Evolutionary conservation across 148 eudicot genomes (phyloP).

Genomic region (Fagopyrum tataricum): DNA sequence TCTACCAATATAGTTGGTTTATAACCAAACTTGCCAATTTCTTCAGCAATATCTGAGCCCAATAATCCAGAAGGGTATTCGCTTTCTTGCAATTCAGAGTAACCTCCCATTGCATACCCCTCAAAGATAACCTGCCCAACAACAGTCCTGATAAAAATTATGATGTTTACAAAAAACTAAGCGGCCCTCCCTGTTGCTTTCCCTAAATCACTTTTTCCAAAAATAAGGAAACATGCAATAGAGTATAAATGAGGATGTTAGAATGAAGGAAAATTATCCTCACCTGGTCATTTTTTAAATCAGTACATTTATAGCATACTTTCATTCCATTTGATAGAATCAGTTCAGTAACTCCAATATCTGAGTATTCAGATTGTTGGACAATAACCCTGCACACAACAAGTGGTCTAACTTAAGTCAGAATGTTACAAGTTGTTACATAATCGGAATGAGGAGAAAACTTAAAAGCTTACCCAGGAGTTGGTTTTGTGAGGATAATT

Average conservation of each 20-base stretch:
- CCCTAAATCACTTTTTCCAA: neutral
- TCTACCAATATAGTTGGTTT: slow-evolving; percentile 68
- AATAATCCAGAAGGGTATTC: slow-evolving; percentile 65
- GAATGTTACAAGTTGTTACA: neutral
- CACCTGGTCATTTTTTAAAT: slow-evolving; percentile 84
- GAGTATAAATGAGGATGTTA: neutral
- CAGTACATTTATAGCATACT: slow-evolving; percentile 78
- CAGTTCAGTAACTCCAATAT: slow-evolving; percentile 63
- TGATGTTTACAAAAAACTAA: neutral
- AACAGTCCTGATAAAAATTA: neutral
- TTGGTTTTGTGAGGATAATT: neutral
- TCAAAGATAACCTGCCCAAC: slow-evolving; percentile 62
- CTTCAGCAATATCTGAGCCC: slow-evolving; percentile 72
- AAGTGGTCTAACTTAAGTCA: neutral
- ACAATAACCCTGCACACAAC: slow-evolving; percentile 30
- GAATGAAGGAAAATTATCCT: neutral
- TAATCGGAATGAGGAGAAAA: neutral
- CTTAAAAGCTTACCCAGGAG: neutral
- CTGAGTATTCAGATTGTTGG: slow-evolving; percentile 40
- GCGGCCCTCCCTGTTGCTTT: neutral
- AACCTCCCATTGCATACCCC: slow-evolving; percentile 83
- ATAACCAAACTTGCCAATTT: slow-evolving; percentile 81
- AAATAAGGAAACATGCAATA: neutral
- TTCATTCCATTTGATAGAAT: slow-evolving; percentile 75
- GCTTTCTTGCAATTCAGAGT: slow-evolving; percentile 67